Base-by-base conservation (phyloP, 2,329 filamentous ascomycete species). In the Ascosphaera pollenicola region DNA sequence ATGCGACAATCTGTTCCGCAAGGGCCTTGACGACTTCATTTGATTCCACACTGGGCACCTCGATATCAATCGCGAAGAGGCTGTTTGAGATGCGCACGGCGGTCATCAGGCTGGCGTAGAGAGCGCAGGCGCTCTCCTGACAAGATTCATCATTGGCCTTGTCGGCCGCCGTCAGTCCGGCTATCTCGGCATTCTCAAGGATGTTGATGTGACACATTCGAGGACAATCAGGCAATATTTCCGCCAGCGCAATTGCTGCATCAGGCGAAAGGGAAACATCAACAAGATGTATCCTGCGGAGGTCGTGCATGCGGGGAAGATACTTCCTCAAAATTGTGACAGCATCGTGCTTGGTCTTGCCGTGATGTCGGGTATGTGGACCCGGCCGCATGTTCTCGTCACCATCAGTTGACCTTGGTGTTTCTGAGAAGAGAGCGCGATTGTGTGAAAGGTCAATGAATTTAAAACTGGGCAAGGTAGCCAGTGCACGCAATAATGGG, bases 381-480 rank as follows among this genome's bases (percentile, higher is more conserved):
- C 18, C 4, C 4, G 35, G 15, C 11, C 35, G 6, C 8, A 4
- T 15, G 18, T 19, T 19, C 17, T 19, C 35, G n/a, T 24, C 35
- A 24, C 13, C 35, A 7, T 24, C 17, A 15, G n/a, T n/a, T 13
- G 17, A 5, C 19, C 4, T 17, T n/a, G 79, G 75, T 34, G 77
- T 66, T 3, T 66, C 65, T 39, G 74, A 69, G 52, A 92, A 93
- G 13, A 98, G 65, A 16, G 73, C 73, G 24, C 69, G 78, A 48
- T 95, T 95, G 50, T 93, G 83, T 3, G 83, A 93, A 28, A 98
- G 64, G 54, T 95, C 89, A 42, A 98, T 73, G 52, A 94, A 94
- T 16, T 80, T 75, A 52, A 94, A 78, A 45, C 77, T 71, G 2
- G 68, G 66, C 41, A 94, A 62, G 46, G 68, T 72, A 18, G 69